A percentile compares a stretch with the other conserved stretches of the same genome.
These are phyloP conservation scores for Stachybotrys echinatus DNA, from an alignment of 2,329 filamentous ascomycete genomes.

Conservation along the genomic window DNA sequence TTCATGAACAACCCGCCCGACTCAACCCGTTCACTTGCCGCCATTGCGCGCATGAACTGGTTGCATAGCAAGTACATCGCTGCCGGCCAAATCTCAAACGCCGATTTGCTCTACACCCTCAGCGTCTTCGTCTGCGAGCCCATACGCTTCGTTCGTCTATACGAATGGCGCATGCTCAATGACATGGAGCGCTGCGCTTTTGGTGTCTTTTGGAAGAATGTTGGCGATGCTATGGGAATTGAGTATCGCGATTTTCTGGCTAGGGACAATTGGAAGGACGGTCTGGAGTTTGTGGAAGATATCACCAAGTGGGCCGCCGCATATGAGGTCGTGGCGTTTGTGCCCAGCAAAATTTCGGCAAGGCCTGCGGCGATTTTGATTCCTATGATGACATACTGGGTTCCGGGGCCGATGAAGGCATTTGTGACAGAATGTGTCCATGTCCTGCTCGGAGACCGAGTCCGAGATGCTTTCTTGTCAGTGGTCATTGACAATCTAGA, in stretches of 20 bases:
- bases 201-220: constrained; percentile 64
- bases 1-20: neutral
- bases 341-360: too few relatives aligned
- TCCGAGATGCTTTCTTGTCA: too few relatives aligned
- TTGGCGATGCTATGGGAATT: constrained; percentile 68
- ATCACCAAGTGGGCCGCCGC: too few relatives aligned
- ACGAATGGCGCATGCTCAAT: constrained; percentile 65
- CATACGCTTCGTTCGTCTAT: constrained; percentile 54
- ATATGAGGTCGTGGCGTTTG: too few relatives aligned
- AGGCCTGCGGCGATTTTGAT: too few relatives aligned
- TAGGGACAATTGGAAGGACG: too few relatives aligned
- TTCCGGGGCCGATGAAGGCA: too few relatives aligned
- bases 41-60: constrained; percentile 34
- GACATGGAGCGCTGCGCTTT: constrained; percentile 64
- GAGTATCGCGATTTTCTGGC: constrained; percentile 35
- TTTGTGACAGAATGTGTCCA: too few relatives aligned
- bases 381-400: too few relatives aligned
- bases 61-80: constrained; percentile 31
- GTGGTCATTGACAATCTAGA: too few relatives aligned
- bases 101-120: constrained; percentile 33
- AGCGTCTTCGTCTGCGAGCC: constrained; percentile 63
- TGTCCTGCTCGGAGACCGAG: too few relatives aligned
- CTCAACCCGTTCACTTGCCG: constrained; percentile 4
- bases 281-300: too few relatives aligned
- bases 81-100: constrained; percentile 27